Percentiles rank a stretch among this genome's conserved stretches.
Conservation (phyloP, 805 yeast species). For the Komagataella pastoris region DNA sequence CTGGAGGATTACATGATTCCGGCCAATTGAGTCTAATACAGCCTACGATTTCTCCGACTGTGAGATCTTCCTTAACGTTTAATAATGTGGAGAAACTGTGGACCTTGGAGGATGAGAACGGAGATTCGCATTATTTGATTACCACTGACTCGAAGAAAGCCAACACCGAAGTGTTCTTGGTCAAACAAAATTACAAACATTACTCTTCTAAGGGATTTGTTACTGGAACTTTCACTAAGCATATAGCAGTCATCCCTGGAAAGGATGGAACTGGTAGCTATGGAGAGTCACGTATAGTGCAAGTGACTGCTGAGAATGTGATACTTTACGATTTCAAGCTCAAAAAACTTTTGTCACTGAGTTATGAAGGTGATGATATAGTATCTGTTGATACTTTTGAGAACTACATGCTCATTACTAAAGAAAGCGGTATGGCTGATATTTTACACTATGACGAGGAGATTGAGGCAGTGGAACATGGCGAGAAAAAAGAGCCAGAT, state of each 20-base stretch:
- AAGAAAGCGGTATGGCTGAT: slow-evolving; percentile 59
- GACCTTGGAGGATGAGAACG: slow-evolving; percentile 35
- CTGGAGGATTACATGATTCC: slow-evolving; percentile 48
- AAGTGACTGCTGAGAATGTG: slow-evolving; percentile 57
- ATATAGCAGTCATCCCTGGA: slow-evolving; percentile 38
- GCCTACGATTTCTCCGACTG: slow-evolving; percentile 55
- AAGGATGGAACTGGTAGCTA: neutral
- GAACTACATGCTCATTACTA: slow-evolving; percentile 30
- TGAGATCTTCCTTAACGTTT: slow-evolving; percentile 57
- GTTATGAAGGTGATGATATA: neutral
- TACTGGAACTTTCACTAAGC: slow-evolving; percentile 49
- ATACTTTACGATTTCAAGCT: slow-evolving; percentile 51
- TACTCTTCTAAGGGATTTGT: slow-evolving; percentile 50
- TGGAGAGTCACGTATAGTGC: slow-evolving; percentile 32
- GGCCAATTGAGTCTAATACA: slow-evolving; percentile 49
- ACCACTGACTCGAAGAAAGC: slow-evolving; percentile 56
- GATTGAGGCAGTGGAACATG: slow-evolving; percentile 3
- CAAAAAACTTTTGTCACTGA: slow-evolving; percentile 34
- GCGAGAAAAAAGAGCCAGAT: slow-evolving; percentile 1
- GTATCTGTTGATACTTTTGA: neutral
- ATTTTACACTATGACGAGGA: slow-evolving; percentile 27
- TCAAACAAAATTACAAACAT: slow-evolving; percentile 47
- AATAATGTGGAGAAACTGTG: slow-evolving; percentile 65
- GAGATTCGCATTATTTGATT: slow-evolving; percentile 40
- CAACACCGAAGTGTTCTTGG: slow-evolving; percentile 57